A percentile compares a stretch with the other conserved stretches of the same genome.
These are phyloP conservation scores for Silene vulgaris DNA, from an alignment of 179 eudicot genomes.

Conservation along the genomic window DNA sequence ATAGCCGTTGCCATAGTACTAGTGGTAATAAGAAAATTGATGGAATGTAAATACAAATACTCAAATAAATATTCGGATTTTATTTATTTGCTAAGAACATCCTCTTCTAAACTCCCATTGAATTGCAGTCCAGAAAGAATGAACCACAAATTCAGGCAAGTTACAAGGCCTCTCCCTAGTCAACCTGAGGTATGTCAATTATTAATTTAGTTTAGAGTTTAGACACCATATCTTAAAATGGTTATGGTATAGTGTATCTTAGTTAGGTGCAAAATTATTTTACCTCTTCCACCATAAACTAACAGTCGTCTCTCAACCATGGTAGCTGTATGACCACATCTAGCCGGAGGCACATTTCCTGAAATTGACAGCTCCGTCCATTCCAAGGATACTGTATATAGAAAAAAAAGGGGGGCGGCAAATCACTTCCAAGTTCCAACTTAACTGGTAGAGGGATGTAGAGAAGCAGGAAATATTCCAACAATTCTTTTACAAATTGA, in stretches of 20 bases:
- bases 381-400: constrained; percentile 76
- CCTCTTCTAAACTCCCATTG: not conserved
- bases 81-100: not conserved
- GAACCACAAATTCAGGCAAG: not conserved
- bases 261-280: constrained; percentile 16
- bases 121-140: not conserved
- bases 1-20: not conserved
- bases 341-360: constrained; percentile 81
- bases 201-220: not conserved
- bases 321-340: constrained; percentile 95
- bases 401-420: not conserved
- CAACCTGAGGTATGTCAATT: constrained; percentile 3
- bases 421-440: not conserved
- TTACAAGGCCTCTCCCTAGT: constrained; percentile 10
- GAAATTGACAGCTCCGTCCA: constrained; percentile 84
- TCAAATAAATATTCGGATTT: no score
- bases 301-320: constrained; percentile 95
- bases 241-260: not conserved
- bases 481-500: not conserved
- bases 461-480: not conserved
- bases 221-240: not conserved
- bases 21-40: not conserved
- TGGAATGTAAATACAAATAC: not conserved
- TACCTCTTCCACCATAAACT: constrained; percentile 96
- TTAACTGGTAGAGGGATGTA: not conserved